Evolutionary conservation across 2,329 filamentous ascomycete genomes (phyloP), one percentile per base, ranked within the genome.

Genomic region (Fusarium tjaetaba): DNA sequence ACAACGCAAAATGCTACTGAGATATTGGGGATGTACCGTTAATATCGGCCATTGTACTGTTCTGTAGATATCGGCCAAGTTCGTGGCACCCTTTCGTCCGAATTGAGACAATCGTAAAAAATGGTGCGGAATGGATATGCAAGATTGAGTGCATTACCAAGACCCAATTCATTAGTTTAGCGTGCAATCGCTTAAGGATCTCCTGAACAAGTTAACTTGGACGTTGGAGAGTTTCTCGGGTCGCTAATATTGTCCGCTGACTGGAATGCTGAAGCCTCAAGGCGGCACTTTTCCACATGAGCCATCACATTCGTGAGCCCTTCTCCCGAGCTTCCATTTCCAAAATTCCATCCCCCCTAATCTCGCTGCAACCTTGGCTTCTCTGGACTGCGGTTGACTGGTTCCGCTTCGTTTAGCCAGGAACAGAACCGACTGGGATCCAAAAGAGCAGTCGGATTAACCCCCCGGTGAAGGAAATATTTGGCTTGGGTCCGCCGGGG

Each of bases 401-500:
- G 55, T 52, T 72, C 71, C 71, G 71, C 62, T 65, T 64, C 71
- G 58, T 64, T 60, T 71, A 70, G 71, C 69, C 65, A 72, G 71
- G 68, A 72, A 73, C 71, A 57, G 16, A 51, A 51, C 28, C 30
- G 58, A 56, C 66, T 45, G 39, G 70, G 70, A 70, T 72, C 58
- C 48, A 57, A 28, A 48, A 26, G 30, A 41, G 30, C 48, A 41
- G 57, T 64, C 58, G 52, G 59, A 70, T 70, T 39, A 18, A 22
- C 55, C 53, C 60, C 71, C 71, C 62, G 71, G 66, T 46, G 60
- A 55, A 49, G 58, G 49, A 68, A 70, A 30, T 57, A 74, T 63
- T 66, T 55, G 64, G 64, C 45, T 69, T 66, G 73, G 73, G 65
- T 55, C 67, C 65, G 71, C 72, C 73, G 68, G 76, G 71, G 76